These are phyloP conservation scores for Gossypium thurberi DNA, from an alignment of 345 rosid genomes.

Conservation along the genomic window DNA sequence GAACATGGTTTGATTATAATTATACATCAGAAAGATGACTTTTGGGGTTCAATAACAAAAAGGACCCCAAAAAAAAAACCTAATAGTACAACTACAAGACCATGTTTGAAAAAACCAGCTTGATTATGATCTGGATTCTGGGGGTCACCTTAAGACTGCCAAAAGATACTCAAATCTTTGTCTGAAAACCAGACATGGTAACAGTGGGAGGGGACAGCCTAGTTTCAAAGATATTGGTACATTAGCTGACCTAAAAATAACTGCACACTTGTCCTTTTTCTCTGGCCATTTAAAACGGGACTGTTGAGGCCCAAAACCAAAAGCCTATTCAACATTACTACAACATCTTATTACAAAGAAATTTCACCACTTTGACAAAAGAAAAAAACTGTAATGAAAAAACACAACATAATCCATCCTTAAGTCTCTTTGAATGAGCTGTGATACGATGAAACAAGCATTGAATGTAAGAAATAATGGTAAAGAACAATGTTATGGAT, in stretches of 20 bases:
- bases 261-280: conserved; percentile 26
- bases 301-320: conserved; percentile 16
- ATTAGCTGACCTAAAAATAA: conserved; percentile 20
- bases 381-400: neutral
- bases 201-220: conserved; percentile 18
- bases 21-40: neutral
- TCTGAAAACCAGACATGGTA: conserved; percentile 40
- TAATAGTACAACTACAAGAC: no score
- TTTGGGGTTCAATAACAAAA: neutral
- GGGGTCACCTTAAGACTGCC: conserved; percentile 16
- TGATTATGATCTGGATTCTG: neutral
- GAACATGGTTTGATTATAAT: neutral
- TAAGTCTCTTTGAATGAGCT: no score
- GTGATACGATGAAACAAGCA: no score
- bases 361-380: neutral
- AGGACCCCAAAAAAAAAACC: no score
- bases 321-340: neutral
- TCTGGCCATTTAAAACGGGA: conserved; percentile 14
- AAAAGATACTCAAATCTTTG: conserved; percentile 55
- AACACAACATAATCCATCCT: neutral
- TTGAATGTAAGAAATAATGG: no score
- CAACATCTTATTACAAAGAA: neutral
- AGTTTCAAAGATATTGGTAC: conserved; percentile 29
- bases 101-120: neutral
- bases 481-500: no score